Conservation (phyloP, 2,329 filamentous ascomycete species). For the Macrophomina pseudophaseolina region DNA sequence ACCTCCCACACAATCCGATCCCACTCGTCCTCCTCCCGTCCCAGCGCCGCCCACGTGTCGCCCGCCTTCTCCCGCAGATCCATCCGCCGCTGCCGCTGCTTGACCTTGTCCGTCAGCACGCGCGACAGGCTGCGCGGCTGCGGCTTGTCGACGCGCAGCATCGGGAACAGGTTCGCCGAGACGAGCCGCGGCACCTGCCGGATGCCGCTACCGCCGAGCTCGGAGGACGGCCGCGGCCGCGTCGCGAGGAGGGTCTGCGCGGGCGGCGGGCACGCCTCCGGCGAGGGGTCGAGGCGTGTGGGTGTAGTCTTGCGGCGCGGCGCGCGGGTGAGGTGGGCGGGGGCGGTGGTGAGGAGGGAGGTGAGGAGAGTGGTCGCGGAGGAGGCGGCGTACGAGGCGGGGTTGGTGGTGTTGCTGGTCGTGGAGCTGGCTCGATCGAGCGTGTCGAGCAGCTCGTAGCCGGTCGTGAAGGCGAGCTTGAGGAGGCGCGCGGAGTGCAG, state of each 20-base stretch:
- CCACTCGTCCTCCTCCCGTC: conserved; percentile 55
- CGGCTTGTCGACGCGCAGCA: conserved; percentile 70
- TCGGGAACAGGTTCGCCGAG: conserved; percentile 62
- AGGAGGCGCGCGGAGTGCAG: conserved; percentile 66
- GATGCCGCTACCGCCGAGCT: conserved; percentile 54
- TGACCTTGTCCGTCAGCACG: conserved; percentile 60
- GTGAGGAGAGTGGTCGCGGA: conserved; percentile 37
- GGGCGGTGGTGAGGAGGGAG: conserved; percentile 34
- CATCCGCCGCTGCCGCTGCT: conserved; percentile 49
- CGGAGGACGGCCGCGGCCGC: conserved; percentile 56
- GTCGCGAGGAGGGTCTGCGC: conserved; percentile 54
- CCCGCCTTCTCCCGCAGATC: conserved; percentile 45
- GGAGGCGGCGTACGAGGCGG: conserved; percentile 42
- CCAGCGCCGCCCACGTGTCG: conserved; percentile 46
- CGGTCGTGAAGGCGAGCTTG: conserved; percentile 66
- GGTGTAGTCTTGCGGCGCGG: background rate
- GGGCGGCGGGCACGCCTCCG: conserved; percentile 44
- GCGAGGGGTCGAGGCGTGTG: background rate
- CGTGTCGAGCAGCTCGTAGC: conserved; percentile 47
- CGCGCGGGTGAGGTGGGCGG: conserved; percentile 31
- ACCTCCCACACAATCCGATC: conserved; percentile 45
- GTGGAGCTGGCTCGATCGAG: background rate
- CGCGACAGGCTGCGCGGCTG: conserved; percentile 65
- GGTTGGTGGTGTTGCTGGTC: conserved; percentile 33
- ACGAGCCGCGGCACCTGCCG: conserved; percentile 66